Conservation (phyloP, 768 basidiomycete genomes). For the Calocybe indica region DNA sequence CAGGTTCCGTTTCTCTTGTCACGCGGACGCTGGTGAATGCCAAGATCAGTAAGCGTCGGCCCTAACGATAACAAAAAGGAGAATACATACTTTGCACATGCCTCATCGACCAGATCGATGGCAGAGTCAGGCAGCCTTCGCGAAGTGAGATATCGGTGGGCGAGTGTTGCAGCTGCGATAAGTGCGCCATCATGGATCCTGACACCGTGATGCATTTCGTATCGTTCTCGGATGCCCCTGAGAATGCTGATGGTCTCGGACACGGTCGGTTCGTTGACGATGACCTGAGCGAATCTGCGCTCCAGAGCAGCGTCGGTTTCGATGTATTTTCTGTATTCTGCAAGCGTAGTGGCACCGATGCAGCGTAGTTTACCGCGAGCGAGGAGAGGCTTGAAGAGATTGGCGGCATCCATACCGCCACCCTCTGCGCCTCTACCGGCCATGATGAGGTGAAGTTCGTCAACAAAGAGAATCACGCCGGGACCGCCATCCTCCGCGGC, state of each 20-base stretch:
- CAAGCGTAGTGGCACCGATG: conserved; percentile 90
- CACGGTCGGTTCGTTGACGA: conserved; percentile 88
- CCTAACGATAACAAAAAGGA: background rate
- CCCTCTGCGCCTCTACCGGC: conserved; percentile 77
- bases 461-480: conserved; percentile 89
- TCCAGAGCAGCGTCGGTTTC: conserved; percentile 91
- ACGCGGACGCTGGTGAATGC: conserved; percentile 64
- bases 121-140: conserved; percentile 79
- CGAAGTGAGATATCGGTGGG: conserved; percentile 87
- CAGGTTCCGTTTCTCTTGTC: conserved; percentile 90
- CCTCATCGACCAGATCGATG: conserved; percentile 91
- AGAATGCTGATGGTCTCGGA: conserved; percentile 89
- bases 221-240: conserved; percentile 91
- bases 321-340: conserved; percentile 90
- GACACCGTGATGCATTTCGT: conserved; percentile 90
- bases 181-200: conserved; percentile 84
- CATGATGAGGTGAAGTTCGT: conserved; percentile 94
- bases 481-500: conserved; percentile 67
- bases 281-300: conserved; percentile 87
- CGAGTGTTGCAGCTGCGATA: conserved; percentile 85
- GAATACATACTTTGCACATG: conserved; percentile 67
- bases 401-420: conserved; percentile 91
- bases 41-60: conserved; percentile 1
- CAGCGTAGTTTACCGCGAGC: conserved; percentile 72
- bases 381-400: conserved; percentile 87